Evolutionary conservation across 1,139 yeast species (phyloP), one percentile per base, ranked within the genome.

Genomic region (Candida tetrigidarum): DNA sequence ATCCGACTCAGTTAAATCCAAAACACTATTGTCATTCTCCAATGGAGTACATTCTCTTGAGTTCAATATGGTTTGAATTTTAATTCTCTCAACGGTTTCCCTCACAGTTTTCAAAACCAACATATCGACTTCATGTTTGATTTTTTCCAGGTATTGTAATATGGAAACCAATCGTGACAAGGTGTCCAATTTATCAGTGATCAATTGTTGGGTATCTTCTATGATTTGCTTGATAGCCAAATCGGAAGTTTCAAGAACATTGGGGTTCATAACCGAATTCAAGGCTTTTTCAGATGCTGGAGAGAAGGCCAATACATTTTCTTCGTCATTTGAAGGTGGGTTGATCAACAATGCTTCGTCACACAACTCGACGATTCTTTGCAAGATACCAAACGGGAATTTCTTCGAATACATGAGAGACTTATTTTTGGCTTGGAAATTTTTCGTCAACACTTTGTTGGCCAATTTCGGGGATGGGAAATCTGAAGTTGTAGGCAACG

Each of bases 101-200:
- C 78, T 72, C 3, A 93, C 89, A 0, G 88, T 75, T 36, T 72
- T 67, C 32, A 88, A 67, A 2, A 92, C 96, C 57, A 84, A 71
- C 15, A 66, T 74, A 58, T 92, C 96, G 7, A 92, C 90, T 62
- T 93, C 97, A 38, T 77, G 79, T 50, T 90, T 87, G 39, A 93
- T 81, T 55, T 84, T 84, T 51, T 86, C 86, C n/a, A 89, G 82
- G 58, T 87, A 91, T 47, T 86, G 83, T 46, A 89, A 70, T 3
- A 92, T 81, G 48, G 93, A 87, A 22, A 89, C 86, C 51, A 89
- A 72, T 54, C 98, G 72, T 15, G 83, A 71, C n/a, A 91, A 76
- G 0, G 90, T 78, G 43, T 86, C 91, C 2, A 89, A 78, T 59
- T 93, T 92, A 23, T 80, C 82, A 43, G 73, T 71, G 1, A 87